Evolutionary conservation across 2,329 filamentous ascomycete species (phyloP).

Genomic region (Penicillium sp.): DNA sequence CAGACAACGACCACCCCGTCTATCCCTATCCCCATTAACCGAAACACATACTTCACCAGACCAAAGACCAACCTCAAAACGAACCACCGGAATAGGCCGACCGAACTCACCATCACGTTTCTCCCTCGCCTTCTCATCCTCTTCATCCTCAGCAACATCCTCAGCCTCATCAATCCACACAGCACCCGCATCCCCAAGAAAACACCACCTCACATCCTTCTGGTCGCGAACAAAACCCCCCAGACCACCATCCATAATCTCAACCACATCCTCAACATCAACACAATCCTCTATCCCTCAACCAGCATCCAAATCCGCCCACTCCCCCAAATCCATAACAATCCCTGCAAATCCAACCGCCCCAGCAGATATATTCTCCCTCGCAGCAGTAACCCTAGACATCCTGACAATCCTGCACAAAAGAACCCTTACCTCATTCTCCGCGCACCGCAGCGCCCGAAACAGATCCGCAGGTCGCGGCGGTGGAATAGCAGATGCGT

Average conservation of each 20-base stretch:
- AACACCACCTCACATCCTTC: slow-evolving; percentile 17
- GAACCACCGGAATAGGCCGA: slow-evolving; percentile 36
- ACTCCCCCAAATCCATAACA: slow-evolving; percentile 31
- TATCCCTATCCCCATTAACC: slow-evolving; percentile 24
- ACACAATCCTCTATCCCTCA: background rate
- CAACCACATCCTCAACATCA: slow-evolving; percentile 12
- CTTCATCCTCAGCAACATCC: slow-evolving; percentile 24
- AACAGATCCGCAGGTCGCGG: slow-evolving; percentile 49
- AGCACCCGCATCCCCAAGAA: background rate
- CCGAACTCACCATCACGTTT: slow-evolving; percentile 30
- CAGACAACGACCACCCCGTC: slow-evolving; percentile 21
- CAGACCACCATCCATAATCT: slow-evolving; percentile 24
- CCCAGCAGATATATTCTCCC: slow-evolving; percentile 57
- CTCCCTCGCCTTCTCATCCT: slow-evolving; percentile 34
- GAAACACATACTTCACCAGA: slow-evolving; percentile 24
- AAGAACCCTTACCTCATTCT: slow-evolving; percentile 55
- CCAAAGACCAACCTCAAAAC: slow-evolving; percentile 33
- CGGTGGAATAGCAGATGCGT: slow-evolving; percentile 54
- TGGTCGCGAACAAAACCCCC: slow-evolving; percentile 26
- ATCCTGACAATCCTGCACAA: slow-evolving; percentile 60
- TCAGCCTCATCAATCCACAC: slow-evolving; percentile 2
- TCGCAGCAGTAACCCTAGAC: slow-evolving; percentile 59
- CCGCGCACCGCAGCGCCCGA: slow-evolving; percentile 54
- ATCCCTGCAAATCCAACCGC: background rate
- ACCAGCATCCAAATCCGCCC: slow-evolving; percentile 3